Conservation (phyloP, 2,329 filamentous ascomycete genomes). For the Calonectria fujianensis region DNA sequence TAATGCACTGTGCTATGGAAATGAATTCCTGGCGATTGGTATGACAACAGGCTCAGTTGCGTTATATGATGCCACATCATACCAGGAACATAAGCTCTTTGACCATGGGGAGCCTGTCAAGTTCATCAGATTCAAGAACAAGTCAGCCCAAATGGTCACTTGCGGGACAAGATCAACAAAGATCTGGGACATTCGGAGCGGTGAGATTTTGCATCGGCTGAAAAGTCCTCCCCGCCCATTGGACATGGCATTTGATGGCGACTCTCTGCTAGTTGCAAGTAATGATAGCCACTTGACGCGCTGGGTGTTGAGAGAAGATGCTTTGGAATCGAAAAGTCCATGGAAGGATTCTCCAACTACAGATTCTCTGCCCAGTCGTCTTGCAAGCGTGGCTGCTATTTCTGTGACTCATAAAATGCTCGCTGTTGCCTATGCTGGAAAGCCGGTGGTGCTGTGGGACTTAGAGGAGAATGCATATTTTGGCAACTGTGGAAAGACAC, state of each 20-base stretch:
- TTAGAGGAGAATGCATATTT: conserved; percentile 55
- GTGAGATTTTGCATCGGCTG: conserved; percentile 52
- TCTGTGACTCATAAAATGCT: conserved; percentile 57
- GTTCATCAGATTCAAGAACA: conserved; percentile 56
- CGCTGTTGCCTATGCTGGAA: conserved; percentile 57
- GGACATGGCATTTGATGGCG: conserved; percentile 52
- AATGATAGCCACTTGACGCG: conserved; percentile 51
- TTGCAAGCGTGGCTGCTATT: conserved; percentile 53
- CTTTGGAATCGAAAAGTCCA: conserved; percentile 29
- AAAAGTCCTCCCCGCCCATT: conserved; percentile 47
- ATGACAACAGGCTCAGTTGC: conserved; percentile 48
- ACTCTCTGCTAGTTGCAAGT: conserved; percentile 55
- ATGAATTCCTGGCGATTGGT: conserved; percentile 54
- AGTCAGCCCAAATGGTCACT: conserved; percentile 55
- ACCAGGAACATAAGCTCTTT: conserved; percentile 53
- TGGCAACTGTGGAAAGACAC: conserved; percentile 59
- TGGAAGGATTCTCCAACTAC: conserved; percentile 50
- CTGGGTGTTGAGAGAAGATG: conserved; percentile 54
- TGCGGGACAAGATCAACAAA: conserved; percentile 54
- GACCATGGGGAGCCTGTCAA: conserved; percentile 57
- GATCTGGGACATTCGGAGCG: conserved; percentile 58
- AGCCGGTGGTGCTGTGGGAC: conserved; percentile 60
- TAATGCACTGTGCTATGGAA: conserved; percentile 53
- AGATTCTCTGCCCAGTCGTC: conserved; percentile 20
- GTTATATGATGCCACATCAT: conserved; percentile 53